These are phyloP conservation scores for Gracilariopsis chorda DNA, from an alignment of 23 red algal species.

Conservation along the genomic window DNA sequence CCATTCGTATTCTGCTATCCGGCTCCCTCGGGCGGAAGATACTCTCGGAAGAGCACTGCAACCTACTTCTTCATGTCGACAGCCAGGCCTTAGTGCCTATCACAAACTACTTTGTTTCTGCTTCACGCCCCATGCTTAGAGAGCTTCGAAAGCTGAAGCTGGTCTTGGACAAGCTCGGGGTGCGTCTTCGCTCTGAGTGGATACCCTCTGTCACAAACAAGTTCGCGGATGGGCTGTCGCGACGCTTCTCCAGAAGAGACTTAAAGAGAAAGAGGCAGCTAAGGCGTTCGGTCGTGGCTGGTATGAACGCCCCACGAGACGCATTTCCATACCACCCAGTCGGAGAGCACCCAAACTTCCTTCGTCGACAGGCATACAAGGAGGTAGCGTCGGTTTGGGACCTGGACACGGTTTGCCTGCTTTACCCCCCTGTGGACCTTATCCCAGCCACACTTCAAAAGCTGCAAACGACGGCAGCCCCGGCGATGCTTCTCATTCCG, in stretches of 20 bases:
- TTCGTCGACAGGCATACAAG: too few species aligned
- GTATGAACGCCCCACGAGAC: too few species aligned
- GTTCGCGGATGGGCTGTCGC: not conserved
- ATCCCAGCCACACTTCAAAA: too few species aligned
- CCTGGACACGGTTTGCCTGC: too few species aligned
- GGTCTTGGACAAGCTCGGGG: not conserved
- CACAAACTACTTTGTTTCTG: not conserved
- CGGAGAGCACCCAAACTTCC: too few species aligned
- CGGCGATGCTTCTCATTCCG: too few species aligned
- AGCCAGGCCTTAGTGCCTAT: not conserved
- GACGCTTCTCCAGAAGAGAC: not conserved
- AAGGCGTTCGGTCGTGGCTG: too few species aligned
- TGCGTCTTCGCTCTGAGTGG: not conserved
- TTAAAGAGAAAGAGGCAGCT: not conserved
- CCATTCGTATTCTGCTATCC: not conserved
- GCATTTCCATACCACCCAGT: too few species aligned
- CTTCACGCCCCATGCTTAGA: not conserved
- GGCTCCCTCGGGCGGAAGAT: not conserved
- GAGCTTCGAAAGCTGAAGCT: not conserved
- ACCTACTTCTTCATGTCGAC: not conserved
- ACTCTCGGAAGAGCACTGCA: too few species aligned
- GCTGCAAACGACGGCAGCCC: too few species aligned
- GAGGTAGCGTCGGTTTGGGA: too few species aligned
- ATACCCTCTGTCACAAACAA: not conserved
- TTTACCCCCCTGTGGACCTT: too few species aligned